Percentiles rank a stretch among this genome's conserved stretches.
These are phyloP conservation scores for Colletotrichum chrysophilum DNA, from an alignment of 2,329 filamentous ascomycete genomes.

Conservation along the genomic window DNA sequence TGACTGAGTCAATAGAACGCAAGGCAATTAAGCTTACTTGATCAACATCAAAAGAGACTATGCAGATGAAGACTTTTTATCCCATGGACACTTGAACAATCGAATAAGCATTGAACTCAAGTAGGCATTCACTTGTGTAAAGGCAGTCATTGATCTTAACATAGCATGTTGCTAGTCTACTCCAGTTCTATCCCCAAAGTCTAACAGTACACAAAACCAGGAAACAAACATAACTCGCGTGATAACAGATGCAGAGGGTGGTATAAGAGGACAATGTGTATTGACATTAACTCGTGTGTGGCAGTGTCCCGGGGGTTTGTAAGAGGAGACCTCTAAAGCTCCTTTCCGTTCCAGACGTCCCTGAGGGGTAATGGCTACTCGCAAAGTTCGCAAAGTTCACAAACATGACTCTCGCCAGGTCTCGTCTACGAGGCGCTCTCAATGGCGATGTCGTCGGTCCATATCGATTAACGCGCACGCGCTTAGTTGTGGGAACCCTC, in stretches of 20 bases:
- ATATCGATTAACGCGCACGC: not conserved
- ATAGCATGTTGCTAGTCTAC: not conserved
- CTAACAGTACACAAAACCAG: not conserved
- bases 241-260: not conserved
- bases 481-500: constrained; percentile 26
- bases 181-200: not conserved
- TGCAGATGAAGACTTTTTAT: not conserved
- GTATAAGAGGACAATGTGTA: constrained; percentile 9
- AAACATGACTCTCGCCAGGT: not conserved
- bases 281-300: constrained; percentile 11
- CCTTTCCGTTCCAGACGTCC: constrained; percentile 16
- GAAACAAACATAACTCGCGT: constrained; percentile 8
- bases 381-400: constrained; percentile 1
- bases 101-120: not conserved
- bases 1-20: not conserved
- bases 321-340: constrained; percentile 12
- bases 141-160: not conserved
- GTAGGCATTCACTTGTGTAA: not conserved
- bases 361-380: not conserved
- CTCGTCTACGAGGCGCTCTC: not conserved
- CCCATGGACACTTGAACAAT: not conserved
- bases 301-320: constrained; percentile 1
- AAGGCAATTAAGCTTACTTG: not conserved
- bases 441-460: not conserved
- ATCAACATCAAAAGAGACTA: not conserved